A percentile compares a stretch with the other conserved stretches of the same genome.
These are phyloP conservation scores for Penicillium chermesinum DNA, from an alignment of 495 filamentous ascomycete genomes.

Conservation along the genomic window DNA sequence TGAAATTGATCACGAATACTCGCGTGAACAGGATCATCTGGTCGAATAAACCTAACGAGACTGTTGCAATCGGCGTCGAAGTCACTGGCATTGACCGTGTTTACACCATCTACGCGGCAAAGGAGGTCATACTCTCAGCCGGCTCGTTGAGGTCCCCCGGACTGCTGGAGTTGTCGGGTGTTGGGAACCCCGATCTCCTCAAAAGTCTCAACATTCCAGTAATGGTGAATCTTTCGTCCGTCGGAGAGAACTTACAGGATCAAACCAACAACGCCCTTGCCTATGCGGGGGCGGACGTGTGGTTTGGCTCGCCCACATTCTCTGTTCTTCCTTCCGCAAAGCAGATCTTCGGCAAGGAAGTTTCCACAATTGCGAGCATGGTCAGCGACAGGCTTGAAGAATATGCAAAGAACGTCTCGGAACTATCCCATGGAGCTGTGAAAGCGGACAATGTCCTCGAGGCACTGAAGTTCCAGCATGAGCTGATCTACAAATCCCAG, in stretches of 20 bases:
- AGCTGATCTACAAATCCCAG: constrained; percentile 36
- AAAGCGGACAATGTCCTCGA: constrained; percentile 11
- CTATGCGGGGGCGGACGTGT: constrained; percentile 11
- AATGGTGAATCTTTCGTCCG: constrained; percentile 34
- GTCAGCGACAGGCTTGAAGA: constrained; percentile 17
- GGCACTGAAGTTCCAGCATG: constrained; percentile 38
- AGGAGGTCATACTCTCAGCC: constrained; percentile 54
- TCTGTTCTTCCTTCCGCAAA: constrained; percentile 26
- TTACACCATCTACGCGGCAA: constrained; percentile 41
- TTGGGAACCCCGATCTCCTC: constrained; percentile 44
- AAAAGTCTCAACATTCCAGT: constrained; percentile 32
- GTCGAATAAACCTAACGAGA: constrained; percentile 6
- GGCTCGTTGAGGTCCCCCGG: constrained; percentile 53
- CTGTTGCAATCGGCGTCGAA: constrained; percentile 24
- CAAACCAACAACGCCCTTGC: constrained; percentile 30
- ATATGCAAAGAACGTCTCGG: constrained; percentile 23
- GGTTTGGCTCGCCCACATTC: constrained; percentile 14
- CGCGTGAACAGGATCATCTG: constrained; percentile 34
- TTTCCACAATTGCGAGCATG: constrained; percentile 19
- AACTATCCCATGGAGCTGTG: constrained; percentile 26
- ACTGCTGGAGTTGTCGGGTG: constrained; percentile 58
- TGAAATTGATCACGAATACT: constrained; percentile 30
- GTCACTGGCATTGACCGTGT: constrained; percentile 10
- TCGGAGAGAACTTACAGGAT: constrained; percentile 48
- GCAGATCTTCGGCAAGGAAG: constrained; percentile 21